Base-by-base conservation (phyloP, 2,329 filamentous ascomycete species). In the Colletotrichum chlorophyti region DNA sequence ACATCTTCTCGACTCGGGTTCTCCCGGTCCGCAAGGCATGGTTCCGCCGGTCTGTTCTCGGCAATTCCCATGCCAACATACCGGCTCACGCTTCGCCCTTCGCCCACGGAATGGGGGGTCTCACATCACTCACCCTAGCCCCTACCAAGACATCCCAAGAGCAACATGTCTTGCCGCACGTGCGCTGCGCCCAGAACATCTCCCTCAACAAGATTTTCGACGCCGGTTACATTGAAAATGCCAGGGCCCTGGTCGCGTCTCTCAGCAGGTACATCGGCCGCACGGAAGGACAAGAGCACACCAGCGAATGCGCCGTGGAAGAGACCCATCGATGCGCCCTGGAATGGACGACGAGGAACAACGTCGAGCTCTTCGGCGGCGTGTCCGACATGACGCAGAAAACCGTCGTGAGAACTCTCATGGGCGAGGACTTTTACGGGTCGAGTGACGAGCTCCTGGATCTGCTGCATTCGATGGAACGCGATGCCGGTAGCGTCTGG, bases 361-460 rank as follows among this genome's bases (percentile, higher is more conserved):
- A 57, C 31, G 34, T 61, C 17, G 48, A 47, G 17, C 47, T 64
- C 2, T 65, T 64, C 45, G 53, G 57, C 1, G 42, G 53, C 2
- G 34, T 63, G 1, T 60, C 63, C 6, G 43, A 49, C 7, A 26
- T 65, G 24, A 35, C 52, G n/a, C 61, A 63, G 48, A 60, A 63
- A 1, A 53, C 53, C 32, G 37, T 53, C 10, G 58, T 64, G 6
- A 53, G 54, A 4, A 52, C 47, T 1, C 26, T 65, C 17, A 60
- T 65, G 60, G 64, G 63, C 37, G 51, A 62, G 9, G 63, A 65
- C 60, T 66, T 64, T 47, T 63, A 60, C 45, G 19, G 35, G 4
- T 37, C 60, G 29, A 49, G 38, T 24, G 29, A 23, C 1, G 64
- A 66, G 42, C 53, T 65, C 11, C 43, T 60, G 11, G 17, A 53